Evolutionary conservation across 495 filamentous ascomycete species (phyloP).

Genomic region (Lentithecium fluviatile): DNA sequence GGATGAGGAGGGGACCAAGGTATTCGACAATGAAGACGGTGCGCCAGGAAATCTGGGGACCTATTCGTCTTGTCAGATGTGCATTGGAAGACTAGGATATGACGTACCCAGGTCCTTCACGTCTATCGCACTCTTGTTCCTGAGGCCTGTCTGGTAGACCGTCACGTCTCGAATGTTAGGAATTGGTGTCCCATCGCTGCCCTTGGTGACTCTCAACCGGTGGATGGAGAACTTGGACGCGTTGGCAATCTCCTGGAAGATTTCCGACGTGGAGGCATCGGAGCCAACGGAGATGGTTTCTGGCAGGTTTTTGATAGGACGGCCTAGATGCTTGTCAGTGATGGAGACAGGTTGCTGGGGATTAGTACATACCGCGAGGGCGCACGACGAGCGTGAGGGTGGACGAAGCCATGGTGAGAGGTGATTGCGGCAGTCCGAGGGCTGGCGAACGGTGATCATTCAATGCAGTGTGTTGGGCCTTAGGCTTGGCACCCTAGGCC

Average conservation of each 20-base stretch:
- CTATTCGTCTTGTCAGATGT: constrained; percentile 46
- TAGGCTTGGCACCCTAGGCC: too few relatives aligned
- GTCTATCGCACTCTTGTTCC: constrained; percentile 68
- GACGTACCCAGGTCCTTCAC: constrained; percentile 89
- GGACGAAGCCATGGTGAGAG: constrained; percentile 19
- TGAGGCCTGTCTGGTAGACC: constrained; percentile 62
- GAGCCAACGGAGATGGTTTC: constrained; percentile 35
- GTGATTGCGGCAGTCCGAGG: neutral
- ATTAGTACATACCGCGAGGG: constrained; percentile 36
- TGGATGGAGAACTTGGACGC: constrained; percentile 57
- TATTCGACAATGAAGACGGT: constrained; percentile 96
- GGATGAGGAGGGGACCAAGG: constrained; percentile 88
- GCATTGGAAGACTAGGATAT: neutral
- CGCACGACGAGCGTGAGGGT: constrained; percentile 25
- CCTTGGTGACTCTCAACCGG: constrained; percentile 69
- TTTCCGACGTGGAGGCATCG: constrained; percentile 37
- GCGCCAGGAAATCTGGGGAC: constrained; percentile 88
- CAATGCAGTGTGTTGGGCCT: too few relatives aligned
- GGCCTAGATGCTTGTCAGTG: constrained; percentile 32
- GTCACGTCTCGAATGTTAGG: constrained; percentile 66
- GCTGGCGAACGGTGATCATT: neutral
- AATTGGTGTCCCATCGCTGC: constrained; percentile 64
- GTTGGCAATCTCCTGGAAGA: constrained; percentile 58
- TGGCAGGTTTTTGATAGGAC: constrained; percentile 43
- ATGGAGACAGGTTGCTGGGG: neutral